Percentiles rank a stretch among this genome's conserved stretches.
These are phyloP conservation scores for Penstemon newberryi DNA, from an alignment of 257 asterid genomes.

Conservation along the genomic window DNA sequence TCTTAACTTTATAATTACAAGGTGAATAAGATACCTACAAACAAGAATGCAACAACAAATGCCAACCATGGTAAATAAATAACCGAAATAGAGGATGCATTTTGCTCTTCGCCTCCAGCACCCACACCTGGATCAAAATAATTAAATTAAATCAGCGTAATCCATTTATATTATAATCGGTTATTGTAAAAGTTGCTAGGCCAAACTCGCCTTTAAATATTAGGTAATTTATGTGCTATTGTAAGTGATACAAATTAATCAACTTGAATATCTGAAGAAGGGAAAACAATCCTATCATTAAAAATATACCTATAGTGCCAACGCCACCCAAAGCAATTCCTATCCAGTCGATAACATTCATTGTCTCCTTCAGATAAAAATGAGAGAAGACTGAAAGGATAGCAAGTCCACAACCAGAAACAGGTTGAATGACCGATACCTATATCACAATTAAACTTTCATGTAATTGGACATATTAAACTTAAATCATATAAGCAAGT, in stretches of 20 bases:
- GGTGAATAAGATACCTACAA: slow-evolving; percentile 93
- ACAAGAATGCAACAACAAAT: slow-evolving; percentile 77
- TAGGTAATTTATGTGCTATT: too few relatives aligned
- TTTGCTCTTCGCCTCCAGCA: slow-evolving; percentile 98
- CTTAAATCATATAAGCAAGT: slow-evolving; percentile 4
- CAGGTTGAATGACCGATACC: slow-evolving; percentile 98
- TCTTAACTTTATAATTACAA: slow-evolving; percentile 27
- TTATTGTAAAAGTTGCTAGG: too few relatives aligned
- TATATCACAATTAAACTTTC: slow-evolving; percentile 29
- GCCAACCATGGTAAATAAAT: slow-evolving; percentile 84
- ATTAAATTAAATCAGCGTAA: too few relatives aligned
- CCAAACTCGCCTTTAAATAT: too few relatives aligned
- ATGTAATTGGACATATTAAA: slow-evolving; percentile 2
- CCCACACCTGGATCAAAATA: slow-evolving; percentile 71
- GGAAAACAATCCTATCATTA: too few relatives aligned
- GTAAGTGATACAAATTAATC: too few relatives aligned
- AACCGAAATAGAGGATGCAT: slow-evolving; percentile 61
- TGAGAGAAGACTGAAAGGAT: slow-evolving; percentile 95
- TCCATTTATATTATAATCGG: too few relatives aligned
- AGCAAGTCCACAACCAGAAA: slow-evolving; percentile 99
- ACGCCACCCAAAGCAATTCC: slow-evolving; percentile 90
- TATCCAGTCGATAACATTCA: slow-evolving; percentile 96
- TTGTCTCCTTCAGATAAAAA: slow-evolving; percentile 92
- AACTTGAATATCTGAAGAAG: too few relatives aligned
- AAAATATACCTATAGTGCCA: slow-evolving; percentile 85